Base-by-base conservation (phyloP, 2,329 filamentous ascomycete species). In the Metarhizium brunneum region DNA sequence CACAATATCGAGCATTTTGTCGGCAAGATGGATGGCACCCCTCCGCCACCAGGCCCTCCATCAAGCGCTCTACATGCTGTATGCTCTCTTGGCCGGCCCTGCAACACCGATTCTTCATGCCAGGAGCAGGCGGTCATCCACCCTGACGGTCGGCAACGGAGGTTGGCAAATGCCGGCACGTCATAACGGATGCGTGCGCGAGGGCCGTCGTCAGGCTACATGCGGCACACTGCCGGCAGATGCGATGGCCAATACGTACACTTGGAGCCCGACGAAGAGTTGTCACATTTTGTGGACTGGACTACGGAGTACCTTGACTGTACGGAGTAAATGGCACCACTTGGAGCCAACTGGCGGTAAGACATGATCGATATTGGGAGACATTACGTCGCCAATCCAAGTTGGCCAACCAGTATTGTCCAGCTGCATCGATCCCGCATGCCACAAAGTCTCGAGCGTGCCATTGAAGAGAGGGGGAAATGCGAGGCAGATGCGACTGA, bases 111-210 rank as follows among this genome's bases (percentile, higher is more conserved):
- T 40, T 40, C 38, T 40, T 40, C 38, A 13, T 40, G 13, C 14
- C 8, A 13, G 4, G 14, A 13, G 13, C 14, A 40, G 42, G 25
- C 8, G n/a, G 16, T 20, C 16, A 13, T 42, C 50, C n/a, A 52
- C 16, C 36, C n/a, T 36, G 29, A 38, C 29, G 52, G 48, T 54
- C 56, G 43, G 50, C 38, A 20, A 48, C 58, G 56, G 58, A 58
- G 45, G 49, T 55, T 55, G 30, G 49, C 20, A 54, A 56, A 52
- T 56, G 58, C 56, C 58, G 58, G 50, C 30, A n/a, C 30, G 48
- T 25, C 30, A 55, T 13, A 25, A 25, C 25, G 25, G 32, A 35
- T 35, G 32, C 32, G 7, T 35, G 10, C 32, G 32, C 25, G 25
- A 25, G 25, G 25, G 25, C 25, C 25, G 3, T 25, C 3, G 4